These are phyloP conservation scores for Chlamydomonas sphaeroides DNA, from an alignment of 139 green algal species.

Conservation along the genomic window DNA sequence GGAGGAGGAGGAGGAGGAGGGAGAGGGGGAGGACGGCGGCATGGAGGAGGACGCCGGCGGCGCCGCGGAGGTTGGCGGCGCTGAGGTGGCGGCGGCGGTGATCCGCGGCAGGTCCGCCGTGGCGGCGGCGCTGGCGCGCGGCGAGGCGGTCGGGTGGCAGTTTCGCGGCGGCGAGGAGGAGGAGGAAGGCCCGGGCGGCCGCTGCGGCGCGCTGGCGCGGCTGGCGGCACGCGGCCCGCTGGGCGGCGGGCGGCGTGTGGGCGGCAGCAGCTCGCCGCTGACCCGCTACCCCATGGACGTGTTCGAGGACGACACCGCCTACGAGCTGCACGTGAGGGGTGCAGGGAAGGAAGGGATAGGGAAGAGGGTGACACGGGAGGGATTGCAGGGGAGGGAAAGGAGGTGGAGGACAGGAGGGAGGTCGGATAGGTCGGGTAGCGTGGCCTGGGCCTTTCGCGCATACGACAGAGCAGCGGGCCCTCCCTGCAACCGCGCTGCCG, in stretches of 20 bases:
- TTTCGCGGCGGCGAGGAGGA: too few species aligned
- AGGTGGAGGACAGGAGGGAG: too few species aligned
- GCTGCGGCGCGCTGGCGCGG: not conserved
- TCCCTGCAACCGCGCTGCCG: too few species aligned
- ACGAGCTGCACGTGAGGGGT: slow-evolving; percentile 34
- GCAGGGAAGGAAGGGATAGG: too few species aligned
- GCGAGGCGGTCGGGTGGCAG: too few species aligned
- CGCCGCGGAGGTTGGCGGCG: not conserved
- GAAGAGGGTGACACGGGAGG: too few species aligned
- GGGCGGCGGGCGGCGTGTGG: slow-evolving; percentile 20
- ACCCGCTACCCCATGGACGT: slow-evolving; percentile 37
- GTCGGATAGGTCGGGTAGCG: too few species aligned
- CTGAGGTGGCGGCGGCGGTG: not conserved
- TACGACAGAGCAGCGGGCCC: too few species aligned
- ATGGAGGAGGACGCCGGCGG: not conserved
- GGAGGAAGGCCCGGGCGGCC: not conserved
- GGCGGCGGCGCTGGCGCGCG: too few species aligned
- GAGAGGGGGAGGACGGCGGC: not conserved
- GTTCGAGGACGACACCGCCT: slow-evolving; percentile 15
- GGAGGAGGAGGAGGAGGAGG: not conserved
- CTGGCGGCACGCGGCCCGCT: slow-evolving; percentile 15
- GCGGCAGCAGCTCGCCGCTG: not conserved
- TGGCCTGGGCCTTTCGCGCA: too few species aligned
- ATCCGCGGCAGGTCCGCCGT: too few species aligned
- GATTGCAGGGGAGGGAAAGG: too few species aligned